Evolutionary conservation across 2,329 filamentous ascomycete species (phyloP), one percentile per base, ranked within the genome.

Genomic region (Sarocladium oryzae): DNA sequence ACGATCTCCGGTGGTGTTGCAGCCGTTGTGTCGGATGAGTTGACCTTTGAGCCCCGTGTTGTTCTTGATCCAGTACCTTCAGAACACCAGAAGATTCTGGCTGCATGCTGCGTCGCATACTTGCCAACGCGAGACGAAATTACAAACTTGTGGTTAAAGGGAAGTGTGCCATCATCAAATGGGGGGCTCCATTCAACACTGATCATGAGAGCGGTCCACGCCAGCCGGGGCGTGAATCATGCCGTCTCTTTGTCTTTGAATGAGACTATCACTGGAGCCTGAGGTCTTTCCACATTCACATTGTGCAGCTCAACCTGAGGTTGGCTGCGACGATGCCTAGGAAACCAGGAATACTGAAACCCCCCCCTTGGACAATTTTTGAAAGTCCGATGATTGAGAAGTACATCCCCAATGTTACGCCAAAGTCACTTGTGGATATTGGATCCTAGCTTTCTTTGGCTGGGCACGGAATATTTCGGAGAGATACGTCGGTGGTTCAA

Each of bases 81-180:
- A 5, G 90, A 96, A 63, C 89, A 95, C 64, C 73, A 81, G 24
- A 78, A 83, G 32, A 81, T 97, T 50, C 66, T 87, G 41, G 89
- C 91, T 10, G 89, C 88, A 45, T 96, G 89, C 68, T 89, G 93
- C 55, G 86, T 99, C 33, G 93, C 86, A 10, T 97, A 96, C 67
- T 77, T 97, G 57, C 87, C 90, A 49, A 79, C 77, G 20, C 78
- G 91, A 55, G 92, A 97, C 59, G 93, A 99, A 67, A 83, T 97
- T 49, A 96, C 92, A 8, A 91, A 96, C 63, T 69, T 97, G 16
- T 99, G 93, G 93, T 81, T 95, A 62, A 96, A 91, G 70, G 92
- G 93, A 5, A 70, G 74, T 53, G 55, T 80, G 8, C 70, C 76
- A 2, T 66, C 71, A 3, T 69, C 71, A 20, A 54, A 68, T 40